Percentiles rank a stretch among this genome's conserved stretches.
Evolutionary conservation across 2,329 filamentous ascomycete species (phyloP).

Genomic region (Cercospora janseana): DNA sequence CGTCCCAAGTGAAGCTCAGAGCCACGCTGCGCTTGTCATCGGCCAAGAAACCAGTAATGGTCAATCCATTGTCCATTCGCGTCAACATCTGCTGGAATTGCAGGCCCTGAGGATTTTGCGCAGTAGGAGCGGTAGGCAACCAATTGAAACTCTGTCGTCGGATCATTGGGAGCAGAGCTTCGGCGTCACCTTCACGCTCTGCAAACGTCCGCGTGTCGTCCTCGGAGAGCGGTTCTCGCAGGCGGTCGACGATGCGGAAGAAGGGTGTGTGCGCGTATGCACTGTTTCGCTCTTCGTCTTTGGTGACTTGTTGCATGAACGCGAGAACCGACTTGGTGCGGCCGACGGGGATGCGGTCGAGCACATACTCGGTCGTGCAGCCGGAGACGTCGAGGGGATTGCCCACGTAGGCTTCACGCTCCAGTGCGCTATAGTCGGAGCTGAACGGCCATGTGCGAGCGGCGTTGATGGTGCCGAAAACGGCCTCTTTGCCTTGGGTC

Average conservation of each 20-base stretch:
- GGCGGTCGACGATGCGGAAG: slow-evolving; percentile 33
- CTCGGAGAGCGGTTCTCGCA: slow-evolving; percentile 31
- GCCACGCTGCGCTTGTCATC: slow-evolving; percentile 35
- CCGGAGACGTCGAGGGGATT: slow-evolving; percentile 38
- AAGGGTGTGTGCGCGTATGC: slow-evolving; percentile 35
- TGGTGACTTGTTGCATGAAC: slow-evolving; percentile 36
- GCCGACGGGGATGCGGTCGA: slow-evolving; percentile 34
- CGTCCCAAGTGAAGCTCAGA: slow-evolving; percentile 36
- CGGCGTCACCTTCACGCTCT: slow-evolving; percentile 34
- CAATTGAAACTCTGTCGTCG: slow-evolving; percentile 38
- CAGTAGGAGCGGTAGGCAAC: slow-evolving; percentile 35
- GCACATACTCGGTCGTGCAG: slow-evolving; percentile 38
- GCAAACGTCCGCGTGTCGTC: slow-evolving; percentile 33
- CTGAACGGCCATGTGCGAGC: slow-evolving; percentile 37
- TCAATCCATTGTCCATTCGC: slow-evolving; percentile 37
- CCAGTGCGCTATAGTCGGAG: slow-evolving; percentile 31
- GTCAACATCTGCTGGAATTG: slow-evolving; percentile 35
- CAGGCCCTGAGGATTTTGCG: slow-evolving; percentile 32
- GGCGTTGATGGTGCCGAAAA: slow-evolving; percentile 38
- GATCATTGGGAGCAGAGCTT: slow-evolving; percentile 33
- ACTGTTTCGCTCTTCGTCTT: slow-evolving; percentile 34
- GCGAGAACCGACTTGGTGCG: slow-evolving; percentile 27
- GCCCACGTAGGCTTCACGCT: slow-evolving; percentile 32
- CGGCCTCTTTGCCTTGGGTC: slow-evolving; percentile 35
- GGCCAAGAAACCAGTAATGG: slow-evolving; percentile 35